These are phyloP conservation scores for Tulasnella sp. DNA, from an alignment of 768 basidiomycete genomes.

Conservation along the genomic window DNA sequence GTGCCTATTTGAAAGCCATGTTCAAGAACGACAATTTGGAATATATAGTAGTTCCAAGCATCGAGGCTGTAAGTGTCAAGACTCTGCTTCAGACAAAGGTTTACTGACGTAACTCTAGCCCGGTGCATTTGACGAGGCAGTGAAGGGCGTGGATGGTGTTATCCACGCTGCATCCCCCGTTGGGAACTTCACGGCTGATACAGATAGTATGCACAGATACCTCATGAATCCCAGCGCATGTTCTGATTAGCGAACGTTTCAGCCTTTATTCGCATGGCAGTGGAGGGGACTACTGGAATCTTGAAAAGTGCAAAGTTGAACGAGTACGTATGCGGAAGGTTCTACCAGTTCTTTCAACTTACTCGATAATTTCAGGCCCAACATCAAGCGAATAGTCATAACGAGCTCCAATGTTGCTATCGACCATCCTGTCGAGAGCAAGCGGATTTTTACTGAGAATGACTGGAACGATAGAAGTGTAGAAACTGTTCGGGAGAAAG, in stretches of 20 bases:
- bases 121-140: conserved; percentile 8
- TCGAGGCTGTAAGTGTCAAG: conserved; percentile 9
- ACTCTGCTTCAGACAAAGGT: conserved; percentile 17
- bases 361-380: conserved; percentile 13
- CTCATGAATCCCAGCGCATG: conserved; percentile 15
- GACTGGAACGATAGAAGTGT: conserved; percentile 19
- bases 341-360: too few relatives aligned
- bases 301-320: conserved; percentile 24
- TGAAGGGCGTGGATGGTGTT: conserved; percentile 5
- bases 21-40: not conserved
- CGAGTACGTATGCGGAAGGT: conserved; percentile 17
- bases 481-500: conserved; percentile 20
- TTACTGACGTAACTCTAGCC: not conserved
- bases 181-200: conserved; percentile 13
- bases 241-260: not conserved
- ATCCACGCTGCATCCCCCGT: conserved; percentile 14
- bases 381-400: conserved; percentile 22
- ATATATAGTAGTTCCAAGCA: conserved; percentile 29
- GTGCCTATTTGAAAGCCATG: not conserved
- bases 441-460: conserved; percentile 17
- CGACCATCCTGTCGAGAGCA: too few relatives aligned
- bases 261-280: conserved; percentile 28
- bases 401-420: conserved; percentile 21
- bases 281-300: conserved; percentile 19
- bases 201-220: conserved; percentile 13